Conservation (phyloP, 495 filamentous ascomycete species). For the Pyrenopolyporus hunteri region DNA sequence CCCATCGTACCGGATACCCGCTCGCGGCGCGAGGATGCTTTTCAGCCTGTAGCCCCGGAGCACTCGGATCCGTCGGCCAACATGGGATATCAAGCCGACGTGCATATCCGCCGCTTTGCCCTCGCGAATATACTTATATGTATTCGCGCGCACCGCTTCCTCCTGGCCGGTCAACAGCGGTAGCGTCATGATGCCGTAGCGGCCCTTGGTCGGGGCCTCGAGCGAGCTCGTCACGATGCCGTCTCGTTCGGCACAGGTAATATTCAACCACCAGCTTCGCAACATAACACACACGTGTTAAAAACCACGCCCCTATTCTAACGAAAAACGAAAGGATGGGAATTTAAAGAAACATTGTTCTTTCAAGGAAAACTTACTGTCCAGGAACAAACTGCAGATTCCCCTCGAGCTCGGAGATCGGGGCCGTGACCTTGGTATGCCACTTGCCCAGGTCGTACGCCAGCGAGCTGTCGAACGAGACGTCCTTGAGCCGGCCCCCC, state of each 20-base stretch:
- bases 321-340: background rate
- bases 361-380: slow-evolving; percentile 39
- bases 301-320: background rate
- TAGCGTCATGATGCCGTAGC: slow-evolving; percentile 44
- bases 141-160: slow-evolving; percentile 37
- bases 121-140: slow-evolving; percentile 45
- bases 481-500: slow-evolving; percentile 43
- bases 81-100: slow-evolving; percentile 44
- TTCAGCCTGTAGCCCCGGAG: slow-evolving; percentile 51
- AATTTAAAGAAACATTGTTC: too few relatives aligned
- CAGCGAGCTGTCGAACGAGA: slow-evolving; percentile 38
- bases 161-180: slow-evolving; percentile 54
- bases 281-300: slow-evolving; percentile 8
- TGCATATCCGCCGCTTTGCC: slow-evolving; percentile 46
- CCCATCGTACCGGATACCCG: slow-evolving; percentile 58
- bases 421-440: slow-evolving; percentile 31
- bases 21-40: slow-evolving; percentile 52
- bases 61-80: slow-evolving; percentile 51
- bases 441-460: slow-evolving; percentile 33
- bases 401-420: slow-evolving; percentile 41
- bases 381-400: slow-evolving; percentile 42
- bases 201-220: slow-evolving; percentile 46
- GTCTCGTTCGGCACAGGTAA: slow-evolving; percentile 54
- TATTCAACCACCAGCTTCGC: slow-evolving; percentile 57
- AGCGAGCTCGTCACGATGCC: slow-evolving; percentile 48